Base-by-base conservation (phyloP, 2,329 filamentous ascomycete species). In the Amphichorda felina region DNA sequence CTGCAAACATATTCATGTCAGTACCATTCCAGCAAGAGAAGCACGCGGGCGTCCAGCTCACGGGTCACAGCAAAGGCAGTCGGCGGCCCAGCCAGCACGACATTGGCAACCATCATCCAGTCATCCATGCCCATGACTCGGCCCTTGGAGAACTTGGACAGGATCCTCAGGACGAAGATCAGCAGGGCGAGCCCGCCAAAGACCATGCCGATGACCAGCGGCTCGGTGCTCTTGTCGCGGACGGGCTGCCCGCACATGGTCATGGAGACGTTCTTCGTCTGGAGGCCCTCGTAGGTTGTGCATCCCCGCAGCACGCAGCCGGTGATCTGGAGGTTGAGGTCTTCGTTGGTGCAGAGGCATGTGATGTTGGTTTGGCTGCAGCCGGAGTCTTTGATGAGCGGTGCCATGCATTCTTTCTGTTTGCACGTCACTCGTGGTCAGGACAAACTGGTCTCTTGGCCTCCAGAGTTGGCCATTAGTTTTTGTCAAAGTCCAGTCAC, bases 121-220 rank as follows among this genome's bases (percentile, higher is more conserved):
- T 61, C 58, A 41, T 60, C 57, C 8, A 55, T 36, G 4, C 45
- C 54, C 5, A 60, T 48, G 5, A n/a, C 2, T 15, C 38, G n/a
- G 4, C 34, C 34, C 2, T 47, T 36, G 18, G 48, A 40, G 2
- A 47, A 39, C 6, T 30, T 33, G 3, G 38, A 17, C 8, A 56
- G 49, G n/a, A 60, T 39, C 19, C 47, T 52, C 30, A 50, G 50
- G 3, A 45, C 39, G 8, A 62, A 51, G 14, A 63, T 62, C n/a
- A 57, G 39, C 4, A 53, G 39, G n/a, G 64, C 48, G 30, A 60
- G 51, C 28, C 53, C 45, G 21, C 50, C 56, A 4, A 56, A 54
- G 11, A 61, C 47, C 8, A 53, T 47, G 34, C 48, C 56, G 26
- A 57, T 41, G 41, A 42, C 26, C 40, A 47, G 14, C 45, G 51